These are phyloP conservation scores for Fomitopsis betulina DNA, from an alignment of 1,284 basidiomycete genomes.

Conservation along the genomic window DNA sequence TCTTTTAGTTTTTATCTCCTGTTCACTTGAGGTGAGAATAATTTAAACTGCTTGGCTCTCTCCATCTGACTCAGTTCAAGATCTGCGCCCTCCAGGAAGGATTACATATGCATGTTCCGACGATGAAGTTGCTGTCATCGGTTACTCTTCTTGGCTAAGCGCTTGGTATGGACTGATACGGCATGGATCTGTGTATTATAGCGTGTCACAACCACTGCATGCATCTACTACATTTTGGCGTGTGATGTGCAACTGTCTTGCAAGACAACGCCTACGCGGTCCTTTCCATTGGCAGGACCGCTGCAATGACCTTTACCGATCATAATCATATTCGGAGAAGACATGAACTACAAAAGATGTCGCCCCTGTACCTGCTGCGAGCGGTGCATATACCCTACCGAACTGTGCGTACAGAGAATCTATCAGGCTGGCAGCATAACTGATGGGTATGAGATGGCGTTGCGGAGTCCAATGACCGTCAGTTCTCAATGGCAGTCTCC, in stretches of 20 bases:
- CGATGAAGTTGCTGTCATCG: not conserved
- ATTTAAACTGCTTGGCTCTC: not conserved
- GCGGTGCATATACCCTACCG: too few species aligned
- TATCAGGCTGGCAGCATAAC: not conserved
- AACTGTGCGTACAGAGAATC: too few species aligned
- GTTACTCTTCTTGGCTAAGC: not conserved
- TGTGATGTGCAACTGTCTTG: too few species aligned
- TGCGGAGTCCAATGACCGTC: not conserved
- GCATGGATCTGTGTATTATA: not conserved
- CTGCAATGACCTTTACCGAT: too few species aligned
- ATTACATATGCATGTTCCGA: too few species aligned
- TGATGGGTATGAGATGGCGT: not conserved
- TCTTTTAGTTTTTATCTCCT: not conserved
- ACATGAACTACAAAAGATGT: too few species aligned
- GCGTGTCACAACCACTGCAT: too few species aligned
- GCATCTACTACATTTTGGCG: not conserved
- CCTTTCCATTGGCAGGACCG: too few species aligned
- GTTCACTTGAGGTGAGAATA: not conserved
- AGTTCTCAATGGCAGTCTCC: not conserved
- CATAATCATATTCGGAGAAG: too few species aligned
- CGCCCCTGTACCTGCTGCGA: too few species aligned
- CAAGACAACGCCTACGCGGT: too few species aligned
- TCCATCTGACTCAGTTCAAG: not conserved
- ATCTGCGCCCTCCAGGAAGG: not conserved
- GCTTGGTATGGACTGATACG: not conserved